Evolutionary conservation across 1,139 yeast species (phyloP).

Genomic region (Protomyces macrosporus): DNA sequence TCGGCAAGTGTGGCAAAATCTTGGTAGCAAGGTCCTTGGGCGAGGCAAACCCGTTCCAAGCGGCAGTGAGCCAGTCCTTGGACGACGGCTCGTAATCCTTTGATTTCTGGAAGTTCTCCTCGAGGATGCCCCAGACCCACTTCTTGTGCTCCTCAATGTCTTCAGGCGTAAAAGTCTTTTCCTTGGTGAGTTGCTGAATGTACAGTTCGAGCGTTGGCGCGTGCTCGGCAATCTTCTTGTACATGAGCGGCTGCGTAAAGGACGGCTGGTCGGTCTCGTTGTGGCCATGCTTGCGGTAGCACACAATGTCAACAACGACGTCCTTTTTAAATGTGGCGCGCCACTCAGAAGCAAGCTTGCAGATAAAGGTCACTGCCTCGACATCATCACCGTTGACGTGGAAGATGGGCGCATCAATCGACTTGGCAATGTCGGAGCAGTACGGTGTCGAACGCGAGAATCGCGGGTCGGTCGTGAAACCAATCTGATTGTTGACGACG

Average conservation of each 20-base stretch:
- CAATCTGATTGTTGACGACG: conserved; percentile 95
- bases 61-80: conserved; percentile 96
- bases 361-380: conserved; percentile 85
- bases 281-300: conserved; percentile 98
- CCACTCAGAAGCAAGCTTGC: conserved; percentile 98
- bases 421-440: conserved; percentile 95
- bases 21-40: conserved; percentile 96
- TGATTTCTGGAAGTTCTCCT: conserved; percentile 78
- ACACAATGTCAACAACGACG: conserved; percentile 92
- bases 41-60: conserved; percentile 98
- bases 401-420: conserved; percentile 96
- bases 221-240: conserved; percentile 82
- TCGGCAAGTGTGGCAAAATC: conserved; percentile 91
- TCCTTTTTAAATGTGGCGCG: conserved; percentile 94
- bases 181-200: conserved; percentile 69
- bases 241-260: conserved; percentile 98
- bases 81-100: conserved; percentile 88
- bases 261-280: conserved; percentile 99
- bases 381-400: conserved; percentile 98
- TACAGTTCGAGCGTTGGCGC: conserved; percentile 82
- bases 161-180: conserved; percentile 80
- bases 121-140: conserved; percentile 95
- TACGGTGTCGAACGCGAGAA: conserved; percentile 96
- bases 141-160: conserved; percentile 94
- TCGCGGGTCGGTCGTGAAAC: conserved; percentile 98